phyloP scores from a whole-genome alignment of 1,284 basidiomycete species.

The Meira nashicola region DNA sequence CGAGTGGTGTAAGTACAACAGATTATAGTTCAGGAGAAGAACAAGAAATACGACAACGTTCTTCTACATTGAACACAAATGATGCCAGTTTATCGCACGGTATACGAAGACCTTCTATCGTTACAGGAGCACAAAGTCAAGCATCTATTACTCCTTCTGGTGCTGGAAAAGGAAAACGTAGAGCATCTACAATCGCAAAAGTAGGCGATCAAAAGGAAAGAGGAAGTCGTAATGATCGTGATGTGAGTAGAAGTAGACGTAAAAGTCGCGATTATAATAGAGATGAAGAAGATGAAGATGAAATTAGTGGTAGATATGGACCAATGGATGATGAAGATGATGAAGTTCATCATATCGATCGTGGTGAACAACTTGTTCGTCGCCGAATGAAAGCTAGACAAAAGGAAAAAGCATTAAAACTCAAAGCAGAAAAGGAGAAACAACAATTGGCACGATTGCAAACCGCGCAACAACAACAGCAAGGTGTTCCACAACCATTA shows the following conservation, averaged over 20 bases:
- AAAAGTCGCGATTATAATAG: conserved; percentile 4
- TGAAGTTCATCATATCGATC: conserved; percentile 56
- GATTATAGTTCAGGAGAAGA: conserved; percentile 40
- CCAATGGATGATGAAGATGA: conserved; percentile 54
- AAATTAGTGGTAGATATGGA: conserved; percentile 26
- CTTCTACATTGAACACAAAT: too few species aligned
- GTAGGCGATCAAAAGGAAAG: neutral
- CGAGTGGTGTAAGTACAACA: conserved; percentile 32
- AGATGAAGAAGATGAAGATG: conserved; percentile 24
- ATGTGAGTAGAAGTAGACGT: neutral
- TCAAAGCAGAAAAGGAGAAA: conserved; percentile 52
- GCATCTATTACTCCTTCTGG: too few species aligned
- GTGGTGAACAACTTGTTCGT: conserved; percentile 60
- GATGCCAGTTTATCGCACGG: too few species aligned
- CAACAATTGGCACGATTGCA: conserved; percentile 25
- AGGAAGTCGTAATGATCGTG: conserved; percentile 5
- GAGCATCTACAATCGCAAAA: too few species aligned
- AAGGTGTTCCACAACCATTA: neutral
- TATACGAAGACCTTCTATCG: too few species aligned
- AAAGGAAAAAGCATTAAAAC: conserved; percentile 44
- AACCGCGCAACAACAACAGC: conserved; percentile 10
- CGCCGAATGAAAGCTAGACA: conserved; percentile 57
- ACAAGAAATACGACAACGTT: conserved; percentile 11
- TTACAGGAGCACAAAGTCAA: too few species aligned
- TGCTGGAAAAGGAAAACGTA: too few species aligned